Evolutionary conservation across 805 yeast species (phyloP).

Genomic region (Saturnispora bothae): DNA sequence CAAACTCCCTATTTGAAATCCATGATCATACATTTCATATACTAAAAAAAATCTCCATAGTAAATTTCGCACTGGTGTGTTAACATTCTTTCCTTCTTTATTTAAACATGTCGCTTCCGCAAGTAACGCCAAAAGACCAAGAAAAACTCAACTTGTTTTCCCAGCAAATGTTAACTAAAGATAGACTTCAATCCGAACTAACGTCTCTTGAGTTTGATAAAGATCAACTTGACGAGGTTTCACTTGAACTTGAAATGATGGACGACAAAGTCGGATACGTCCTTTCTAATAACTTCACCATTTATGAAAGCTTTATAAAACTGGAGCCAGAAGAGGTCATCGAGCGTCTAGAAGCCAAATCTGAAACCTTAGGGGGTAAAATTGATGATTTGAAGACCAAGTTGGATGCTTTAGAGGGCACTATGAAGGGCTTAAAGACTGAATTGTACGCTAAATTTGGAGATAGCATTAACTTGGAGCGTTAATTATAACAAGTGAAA

Average conservation of each 20-base stretch:
- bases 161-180: slow-evolving; percentile 64
- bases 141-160: slow-evolving; percentile 83
- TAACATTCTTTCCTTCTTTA: too few species aligned
- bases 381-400: slow-evolving; percentile 37
- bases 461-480: slow-evolving; percentile 74
- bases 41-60: too few species aligned
- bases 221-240: slow-evolving; percentile 79
- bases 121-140: slow-evolving; percentile 79
- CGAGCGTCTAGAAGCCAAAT: slow-evolving; percentile 55
- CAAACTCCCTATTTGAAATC: too few species aligned
- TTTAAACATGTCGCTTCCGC: slow-evolving; percentile 47
- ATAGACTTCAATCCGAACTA: slow-evolving; percentile 41
- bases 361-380: slow-evolving; percentile 38
- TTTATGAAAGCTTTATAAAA: slow-evolving; percentile 74
- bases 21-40: too few species aligned
- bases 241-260: slow-evolving; percentile 76
- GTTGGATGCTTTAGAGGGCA: slow-evolving; percentile 42
- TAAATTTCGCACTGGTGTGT: too few species aligned
- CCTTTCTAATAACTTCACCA: slow-evolving; percentile 29
- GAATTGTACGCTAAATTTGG: slow-evolving; percentile 86
- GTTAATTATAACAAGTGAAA: too few species aligned
- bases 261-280: slow-evolving; percentile 57
- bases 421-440: slow-evolving; percentile 53
- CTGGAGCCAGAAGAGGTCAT: slow-evolving; percentile 58
- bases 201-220: slow-evolving; percentile 51